Base-by-base conservation (phyloP, 208 protist species). In the Leptomonas pyrrhocoris region DNA sequence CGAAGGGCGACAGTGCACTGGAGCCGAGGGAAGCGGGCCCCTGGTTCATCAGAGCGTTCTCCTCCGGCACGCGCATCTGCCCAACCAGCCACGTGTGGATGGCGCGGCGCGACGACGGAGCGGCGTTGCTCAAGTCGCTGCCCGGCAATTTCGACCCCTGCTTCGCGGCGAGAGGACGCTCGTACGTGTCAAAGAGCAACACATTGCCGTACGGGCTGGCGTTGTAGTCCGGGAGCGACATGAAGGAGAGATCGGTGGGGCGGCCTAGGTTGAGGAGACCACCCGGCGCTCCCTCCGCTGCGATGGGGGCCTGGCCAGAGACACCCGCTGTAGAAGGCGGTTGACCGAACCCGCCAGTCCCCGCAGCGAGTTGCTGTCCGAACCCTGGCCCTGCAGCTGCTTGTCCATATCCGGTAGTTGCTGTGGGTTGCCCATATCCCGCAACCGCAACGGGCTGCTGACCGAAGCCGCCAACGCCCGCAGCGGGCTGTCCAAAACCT, bases 221-320 rank as follows among this genome's bases (percentile, higher is more conserved):
- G 53, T 73, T 82, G 72, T 89, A 94, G 68, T 94, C 88, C 6
- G 91, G 91, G n/a, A 96, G 73, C 23, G 79, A 81, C 73, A 93
- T 77, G 48, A 92, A 92, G 25, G 76, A 63, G 34, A 84, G 68
- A 54, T 81, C 79, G 42, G 57, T 85, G 38, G 75, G 57, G 16
- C 72, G 74, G 60, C 64, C 57, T 6, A 80, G 60, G 53, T 66
- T 73, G 28, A 73, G 57, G 28, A 73, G 57, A 16, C 43, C 21
- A n/a, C 30, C 48, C 2, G 30, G 15, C 1, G 49, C 49, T 57
- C 48, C 34, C 5, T 16, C 58, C 54, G 53, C 63, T 12, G 67
- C 16, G 11, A 40, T 46, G 16, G 57, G 34, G 11, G 62, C 59
- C 34, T 18, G 62, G 21, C 54, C 54, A 21, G 43, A 27, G 2